phyloP scores from a whole-genome alignment of 2,329 filamentous ascomycete genomes.

The Eurotiales sp. region DNA sequence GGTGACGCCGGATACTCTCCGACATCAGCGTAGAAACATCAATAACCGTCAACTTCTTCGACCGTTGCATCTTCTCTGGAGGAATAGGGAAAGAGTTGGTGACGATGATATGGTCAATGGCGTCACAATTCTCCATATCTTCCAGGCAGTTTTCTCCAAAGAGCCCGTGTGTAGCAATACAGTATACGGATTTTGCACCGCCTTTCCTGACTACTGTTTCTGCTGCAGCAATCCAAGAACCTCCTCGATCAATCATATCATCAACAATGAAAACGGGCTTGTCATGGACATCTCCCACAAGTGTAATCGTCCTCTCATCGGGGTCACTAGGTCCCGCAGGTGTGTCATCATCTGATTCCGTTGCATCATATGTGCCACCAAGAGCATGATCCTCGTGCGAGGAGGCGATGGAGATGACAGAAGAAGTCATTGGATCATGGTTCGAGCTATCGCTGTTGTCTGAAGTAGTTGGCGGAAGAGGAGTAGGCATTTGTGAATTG shows the following conservation, averaged over 20 bases:
- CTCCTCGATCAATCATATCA: constrained; percentile 98
- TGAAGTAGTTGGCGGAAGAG: constrained; percentile 45
- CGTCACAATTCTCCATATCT: constrained; percentile 86
- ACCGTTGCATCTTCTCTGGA: constrained; percentile 64
- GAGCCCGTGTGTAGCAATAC: constrained; percentile 93
- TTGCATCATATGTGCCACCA: constrained; percentile 79
- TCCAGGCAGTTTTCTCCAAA: constrained; percentile 87
- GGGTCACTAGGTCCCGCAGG: constrained; percentile 57
- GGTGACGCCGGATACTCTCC: constrained; percentile 91
- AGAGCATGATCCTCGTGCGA: constrained; percentile 67
- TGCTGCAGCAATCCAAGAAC: constrained; percentile 94
- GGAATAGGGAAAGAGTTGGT: constrained; percentile 96
- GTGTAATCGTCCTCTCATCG: constrained; percentile 89
- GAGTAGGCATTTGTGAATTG: constrained; percentile 57
- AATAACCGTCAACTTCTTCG: constrained; percentile 81
- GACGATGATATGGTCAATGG: constrained; percentile 89
- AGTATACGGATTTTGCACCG: constrained; percentile 88
- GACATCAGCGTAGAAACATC: constrained; percentile 84
- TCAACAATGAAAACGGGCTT: constrained; percentile 91
- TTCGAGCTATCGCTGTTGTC: constrained; percentile 49
- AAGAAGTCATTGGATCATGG: constrained; percentile 84
- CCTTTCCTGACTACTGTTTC: constrained; percentile 95
- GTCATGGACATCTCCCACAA: constrained; percentile 91
- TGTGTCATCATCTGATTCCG: constrained; percentile 79
- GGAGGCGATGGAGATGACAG: constrained; percentile 75